phyloP scores from a whole-genome alignment of 1,284 basidiomycete genomes.

The Uromyces viciae-fabae region DNA sequence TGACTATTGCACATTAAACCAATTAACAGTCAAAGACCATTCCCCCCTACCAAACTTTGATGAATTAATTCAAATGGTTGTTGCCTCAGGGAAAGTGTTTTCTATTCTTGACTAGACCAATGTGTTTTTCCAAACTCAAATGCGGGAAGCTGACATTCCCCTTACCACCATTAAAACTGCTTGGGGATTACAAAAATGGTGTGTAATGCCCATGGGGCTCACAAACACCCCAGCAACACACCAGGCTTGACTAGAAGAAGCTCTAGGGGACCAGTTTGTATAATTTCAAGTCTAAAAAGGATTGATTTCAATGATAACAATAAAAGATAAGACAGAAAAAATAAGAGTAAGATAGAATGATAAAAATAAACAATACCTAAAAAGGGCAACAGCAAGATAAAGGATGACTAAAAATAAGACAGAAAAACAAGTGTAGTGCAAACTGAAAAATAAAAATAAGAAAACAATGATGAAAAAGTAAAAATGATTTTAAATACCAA shows the following conservation, averaged over 20 bases:
- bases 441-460: no score
- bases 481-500: no score
- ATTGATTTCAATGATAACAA: no score
- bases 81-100: conserved; percentile 50
- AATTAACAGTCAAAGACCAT: conserved; percentile 44
- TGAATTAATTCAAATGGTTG: conserved; percentile 23
- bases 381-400: no score
- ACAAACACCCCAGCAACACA: conserved; percentile 11
- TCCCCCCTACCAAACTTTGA: conserved; percentile 45
- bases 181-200: conserved; percentile 57
- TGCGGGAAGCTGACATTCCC: conserved; percentile 56
- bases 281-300: no score
- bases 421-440: no score
- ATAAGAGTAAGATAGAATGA: no score
- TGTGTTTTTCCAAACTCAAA: conserved; percentile 57
- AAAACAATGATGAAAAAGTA: no score
- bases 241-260: conserved; percentile 41
- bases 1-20: conserved; percentile 33
- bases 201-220: conserved; percentile 58
- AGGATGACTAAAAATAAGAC: no score
- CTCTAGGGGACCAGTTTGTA: no score
- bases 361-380: no score
- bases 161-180: conserved; percentile 57
- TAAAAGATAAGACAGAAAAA: no score
- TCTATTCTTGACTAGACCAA: conserved; percentile 58